phyloP scores from a whole-genome alignment of 202 grass and related monocot genomes.

The Cymbopogon flexuosus region DNA sequence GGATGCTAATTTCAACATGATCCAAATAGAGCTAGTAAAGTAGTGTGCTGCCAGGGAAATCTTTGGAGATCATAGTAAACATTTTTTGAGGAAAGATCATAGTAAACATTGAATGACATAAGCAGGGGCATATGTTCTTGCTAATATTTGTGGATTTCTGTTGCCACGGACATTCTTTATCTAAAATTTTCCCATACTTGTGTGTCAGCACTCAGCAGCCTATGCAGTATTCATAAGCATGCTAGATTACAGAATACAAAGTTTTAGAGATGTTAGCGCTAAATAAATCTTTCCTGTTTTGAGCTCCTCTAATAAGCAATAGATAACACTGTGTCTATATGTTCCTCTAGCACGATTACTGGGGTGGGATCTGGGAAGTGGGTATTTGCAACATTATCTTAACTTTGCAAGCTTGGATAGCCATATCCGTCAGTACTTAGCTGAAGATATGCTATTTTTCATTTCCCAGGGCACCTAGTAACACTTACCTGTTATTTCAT shows the following conservation, averaged over 20 bases:
- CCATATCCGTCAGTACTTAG: background rate
- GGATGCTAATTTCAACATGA: background rate
- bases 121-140: background rate
- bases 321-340: background rate
- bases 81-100: background rate
- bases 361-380: background rate
- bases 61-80: background rate
- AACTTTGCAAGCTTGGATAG: background rate
- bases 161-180: background rate
- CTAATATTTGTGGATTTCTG: background rate
- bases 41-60: background rate
- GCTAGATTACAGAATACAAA: background rate
- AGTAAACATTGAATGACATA: background rate
- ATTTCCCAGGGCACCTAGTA: background rate
- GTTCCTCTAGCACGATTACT: background rate
- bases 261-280: background rate
- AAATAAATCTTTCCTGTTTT: background rate
- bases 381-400: background rate
- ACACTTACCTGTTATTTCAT: background rate
- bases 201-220: background rate
- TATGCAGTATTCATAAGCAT: background rate
- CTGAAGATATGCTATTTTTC: background rate
- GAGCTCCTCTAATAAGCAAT: background rate
- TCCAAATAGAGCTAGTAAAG: background rate
- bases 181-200: background rate